Conservation (phyloP, 805 yeast genomes). For the Myxozyma melibiosi region DNA sequence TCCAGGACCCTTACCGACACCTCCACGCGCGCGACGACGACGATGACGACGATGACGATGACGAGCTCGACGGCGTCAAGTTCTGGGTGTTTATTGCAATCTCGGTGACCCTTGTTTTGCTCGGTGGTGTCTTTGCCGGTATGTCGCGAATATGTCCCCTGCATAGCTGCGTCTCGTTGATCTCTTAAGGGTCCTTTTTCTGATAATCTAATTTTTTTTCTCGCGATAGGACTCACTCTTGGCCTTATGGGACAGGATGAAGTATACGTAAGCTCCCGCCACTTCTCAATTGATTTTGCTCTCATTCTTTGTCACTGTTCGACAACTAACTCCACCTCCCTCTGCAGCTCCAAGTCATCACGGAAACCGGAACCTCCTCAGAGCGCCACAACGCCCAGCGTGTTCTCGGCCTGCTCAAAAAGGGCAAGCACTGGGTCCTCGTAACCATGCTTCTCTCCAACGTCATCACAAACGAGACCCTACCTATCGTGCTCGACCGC, state of each 20-base stretch:
- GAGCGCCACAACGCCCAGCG: conserved; percentile 71
- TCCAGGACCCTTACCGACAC: background rate
- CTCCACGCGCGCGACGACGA: conserved; percentile 10
- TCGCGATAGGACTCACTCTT: conserved; percentile 57
- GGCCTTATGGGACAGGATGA: conserved; percentile 99
- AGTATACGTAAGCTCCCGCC: conserved; percentile 53
- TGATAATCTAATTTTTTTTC: background rate
- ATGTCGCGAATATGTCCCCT: background rate
- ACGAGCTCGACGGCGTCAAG: conserved; percentile 33
- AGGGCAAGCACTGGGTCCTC: conserved; percentile 95
- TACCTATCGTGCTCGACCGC: conserved; percentile 90
- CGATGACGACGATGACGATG: conserved; percentile 27
- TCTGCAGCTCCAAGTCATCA: conserved; percentile 69
- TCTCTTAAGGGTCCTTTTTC: background rate
- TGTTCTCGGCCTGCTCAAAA: conserved; percentile 70
- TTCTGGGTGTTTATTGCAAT: conserved; percentile 43
- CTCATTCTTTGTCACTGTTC: too few relatives aligned
- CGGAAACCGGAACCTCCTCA: conserved; percentile 68
- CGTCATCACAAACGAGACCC: conserved; percentile 48
- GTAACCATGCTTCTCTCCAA: conserved; percentile 66
- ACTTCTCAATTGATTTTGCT: too few relatives aligned
- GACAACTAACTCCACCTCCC: background rate
- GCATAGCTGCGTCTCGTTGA: background rate
- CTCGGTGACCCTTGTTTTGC: conserved; percentile 63
- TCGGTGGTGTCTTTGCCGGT: conserved; percentile 92